Conservation (phyloP, 441 rosid species). For the Syzygium malaccense region DNA sequence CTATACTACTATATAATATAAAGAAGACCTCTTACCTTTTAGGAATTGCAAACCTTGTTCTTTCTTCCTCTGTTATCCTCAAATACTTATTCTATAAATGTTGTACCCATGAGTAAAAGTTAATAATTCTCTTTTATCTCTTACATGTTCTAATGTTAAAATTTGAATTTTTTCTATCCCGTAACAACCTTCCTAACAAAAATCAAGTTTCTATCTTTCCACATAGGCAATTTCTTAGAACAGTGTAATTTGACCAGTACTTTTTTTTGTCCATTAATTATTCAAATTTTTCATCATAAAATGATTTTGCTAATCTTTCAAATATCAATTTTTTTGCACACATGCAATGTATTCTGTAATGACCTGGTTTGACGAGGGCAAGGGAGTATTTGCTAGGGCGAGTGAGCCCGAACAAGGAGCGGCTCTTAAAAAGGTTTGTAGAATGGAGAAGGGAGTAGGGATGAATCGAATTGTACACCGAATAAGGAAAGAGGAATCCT, state of each 20-base stretch:
- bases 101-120: not conserved
- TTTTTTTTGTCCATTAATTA: not conserved
- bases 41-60: not conserved
- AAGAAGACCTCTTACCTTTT: not conserved
- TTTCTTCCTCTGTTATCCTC: not conserved
- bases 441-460: not conserved
- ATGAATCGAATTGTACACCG: not conserved
- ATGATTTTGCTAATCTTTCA: not conserved
- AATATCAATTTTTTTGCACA: not conserved
- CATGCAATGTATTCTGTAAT: not conserved
- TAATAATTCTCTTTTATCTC: not conserved
- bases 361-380: no score
- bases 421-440: no score
- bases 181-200: not conserved
- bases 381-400: not conserved
- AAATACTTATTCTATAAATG: not conserved
- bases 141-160: not conserved
- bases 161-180: not conserved
- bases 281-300: not conserved
- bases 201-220: not conserved
- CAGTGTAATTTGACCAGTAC: not conserved
- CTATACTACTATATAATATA: not conserved
- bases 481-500: rapidly evolving
- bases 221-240: not conserved
- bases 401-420: not conserved